A percentile compares a stretch with the other conserved stretches of the same genome.
These are phyloP conservation scores for Fonsecaea monophora DNA, from an alignment of 2,329 filamentous ascomycete genomes.

Conservation along the genomic window DNA sequence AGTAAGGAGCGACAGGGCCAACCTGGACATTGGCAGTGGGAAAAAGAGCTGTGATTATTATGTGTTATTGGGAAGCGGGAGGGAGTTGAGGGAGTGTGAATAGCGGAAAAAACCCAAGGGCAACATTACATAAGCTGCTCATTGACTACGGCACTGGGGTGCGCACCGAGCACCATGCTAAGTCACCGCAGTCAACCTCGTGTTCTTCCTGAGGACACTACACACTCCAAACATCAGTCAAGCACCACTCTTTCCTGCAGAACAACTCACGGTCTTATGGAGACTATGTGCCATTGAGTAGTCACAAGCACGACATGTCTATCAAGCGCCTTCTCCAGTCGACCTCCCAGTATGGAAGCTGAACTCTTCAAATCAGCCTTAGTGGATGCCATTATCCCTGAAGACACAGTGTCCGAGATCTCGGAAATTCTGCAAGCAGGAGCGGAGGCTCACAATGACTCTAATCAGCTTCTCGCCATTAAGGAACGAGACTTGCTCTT, in stretches of 20 bases:
- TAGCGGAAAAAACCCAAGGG: background rate
- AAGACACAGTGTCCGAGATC: conserved; percentile 43
- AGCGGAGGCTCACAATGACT: conserved; percentile 50
- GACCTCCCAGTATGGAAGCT: conserved; percentile 42
- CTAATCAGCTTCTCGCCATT: conserved; percentile 55
- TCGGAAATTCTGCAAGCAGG: conserved; percentile 34
- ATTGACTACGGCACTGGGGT: background rate
- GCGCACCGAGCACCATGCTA: background rate
- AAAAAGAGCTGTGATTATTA: background rate
- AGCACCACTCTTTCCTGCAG: background rate
- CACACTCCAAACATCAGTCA: background rate
- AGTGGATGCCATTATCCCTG: conserved; percentile 54
- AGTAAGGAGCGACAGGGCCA: conserved; percentile 4
- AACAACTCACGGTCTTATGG: background rate
- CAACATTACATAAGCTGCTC: background rate
- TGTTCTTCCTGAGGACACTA: background rate
- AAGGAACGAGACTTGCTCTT: conserved; percentile 60
- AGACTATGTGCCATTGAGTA: background rate
- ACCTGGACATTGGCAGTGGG: background rate
- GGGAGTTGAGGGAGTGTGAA: background rate
- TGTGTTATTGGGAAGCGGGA: background rate
- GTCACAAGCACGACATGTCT: background rate
- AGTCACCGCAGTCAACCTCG: background rate
- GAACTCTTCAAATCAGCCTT: conserved; percentile 52
- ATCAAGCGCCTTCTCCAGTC: background rate